phyloP scores from a whole-genome alignment of 2,329 filamentous ascomycete species.

The Ceratocystis albifundus region DNA sequence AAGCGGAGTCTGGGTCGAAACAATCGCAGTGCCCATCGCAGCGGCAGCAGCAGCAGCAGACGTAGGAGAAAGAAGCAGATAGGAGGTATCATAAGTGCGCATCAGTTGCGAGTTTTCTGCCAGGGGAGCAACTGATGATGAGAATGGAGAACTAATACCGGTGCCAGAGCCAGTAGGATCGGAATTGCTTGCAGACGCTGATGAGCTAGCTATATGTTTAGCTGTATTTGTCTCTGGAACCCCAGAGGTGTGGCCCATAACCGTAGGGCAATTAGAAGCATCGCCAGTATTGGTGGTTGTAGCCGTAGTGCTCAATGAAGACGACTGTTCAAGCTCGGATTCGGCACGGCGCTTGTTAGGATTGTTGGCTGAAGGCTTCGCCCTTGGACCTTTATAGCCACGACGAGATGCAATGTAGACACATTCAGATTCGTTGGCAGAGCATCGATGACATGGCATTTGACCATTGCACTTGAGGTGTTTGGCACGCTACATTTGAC shows the following conservation, averaged over 20 bases:
- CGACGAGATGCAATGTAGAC: constrained; percentile 62
- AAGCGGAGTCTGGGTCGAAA: constrained; percentile 27
- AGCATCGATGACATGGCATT: constrained; percentile 58
- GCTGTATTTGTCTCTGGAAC: constrained; percentile 26
- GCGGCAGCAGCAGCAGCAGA: constrained; percentile 23
- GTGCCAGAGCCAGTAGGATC: background rate
- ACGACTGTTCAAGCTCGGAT: constrained; percentile 19
- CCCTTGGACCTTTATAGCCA: constrained; percentile 57
- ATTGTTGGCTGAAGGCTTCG: constrained; percentile 35
- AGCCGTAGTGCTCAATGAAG: constrained; percentile 9
- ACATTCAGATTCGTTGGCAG: constrained; percentile 47
- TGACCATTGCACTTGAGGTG: constrained; percentile 68
- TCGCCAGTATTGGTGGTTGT: constrained; percentile 14
- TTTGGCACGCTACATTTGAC: constrained; percentile 40
- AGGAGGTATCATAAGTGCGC: constrained; percentile 28
- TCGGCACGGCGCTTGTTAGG: constrained; percentile 29
- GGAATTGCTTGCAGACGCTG: constrained; percentile 3
- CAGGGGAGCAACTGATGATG: constrained; percentile 24
- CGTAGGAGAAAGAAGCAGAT: constrained; percentile 18
- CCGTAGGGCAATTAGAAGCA: constrained; percentile 35
- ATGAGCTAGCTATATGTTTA: constrained; percentile 20
- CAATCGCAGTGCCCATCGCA: constrained; percentile 19
- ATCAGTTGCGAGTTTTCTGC: constrained; percentile 34
- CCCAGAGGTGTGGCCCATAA: constrained; percentile 33
- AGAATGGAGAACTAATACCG: constrained; percentile 22